These are phyloP conservation scores for Curvularia eragrostidis DNA, from an alignment of 2,329 filamentous ascomycete species.

Conservation along the genomic window DNA sequence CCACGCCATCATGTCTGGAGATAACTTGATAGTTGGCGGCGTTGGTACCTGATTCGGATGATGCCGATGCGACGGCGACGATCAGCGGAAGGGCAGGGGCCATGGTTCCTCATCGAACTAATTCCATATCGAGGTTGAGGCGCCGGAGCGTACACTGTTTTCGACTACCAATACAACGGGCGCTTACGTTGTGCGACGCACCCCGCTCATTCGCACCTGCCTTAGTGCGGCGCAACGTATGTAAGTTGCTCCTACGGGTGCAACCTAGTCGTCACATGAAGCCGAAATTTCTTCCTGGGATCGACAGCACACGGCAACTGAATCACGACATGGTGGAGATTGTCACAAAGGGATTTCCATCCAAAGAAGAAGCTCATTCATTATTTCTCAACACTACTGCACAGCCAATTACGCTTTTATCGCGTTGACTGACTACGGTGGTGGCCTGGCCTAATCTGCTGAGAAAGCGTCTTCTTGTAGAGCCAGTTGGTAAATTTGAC, in stretches of 20 bases:
- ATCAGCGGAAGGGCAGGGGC: constrained; percentile 13
- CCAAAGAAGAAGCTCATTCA: background rate
- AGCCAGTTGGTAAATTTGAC: constrained; percentile 60
- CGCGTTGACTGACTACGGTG: constrained; percentile 13
- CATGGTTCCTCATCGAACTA: constrained; percentile 6
- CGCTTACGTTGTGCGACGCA: constrained; percentile 1
- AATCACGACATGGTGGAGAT: background rate
- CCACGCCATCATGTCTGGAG: background rate
- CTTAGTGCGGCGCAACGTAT: constrained; percentile 9
- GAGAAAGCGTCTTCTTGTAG: constrained; percentile 57
- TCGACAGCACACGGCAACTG: background rate
- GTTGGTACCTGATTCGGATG: constrained; percentile 6
- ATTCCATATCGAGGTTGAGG: constrained; percentile 17
- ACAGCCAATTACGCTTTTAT: background rate
- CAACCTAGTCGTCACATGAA: constrained; percentile 19
- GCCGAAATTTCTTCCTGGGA: constrained; percentile 12
- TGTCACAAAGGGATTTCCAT: background rate
- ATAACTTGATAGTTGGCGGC: constrained; percentile 5
- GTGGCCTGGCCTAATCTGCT: constrained; percentile 13
- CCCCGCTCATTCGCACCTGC: constrained; percentile 5
- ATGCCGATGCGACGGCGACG: constrained; percentile 3
- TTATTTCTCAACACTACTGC: background rate
- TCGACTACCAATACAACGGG: constrained; percentile 20
- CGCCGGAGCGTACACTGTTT: constrained; percentile 24
- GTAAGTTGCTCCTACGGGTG: background rate